Conservation (phyloP, 495 filamentous ascomycete genomes). For the Cudoniella acicularis region DNA sequence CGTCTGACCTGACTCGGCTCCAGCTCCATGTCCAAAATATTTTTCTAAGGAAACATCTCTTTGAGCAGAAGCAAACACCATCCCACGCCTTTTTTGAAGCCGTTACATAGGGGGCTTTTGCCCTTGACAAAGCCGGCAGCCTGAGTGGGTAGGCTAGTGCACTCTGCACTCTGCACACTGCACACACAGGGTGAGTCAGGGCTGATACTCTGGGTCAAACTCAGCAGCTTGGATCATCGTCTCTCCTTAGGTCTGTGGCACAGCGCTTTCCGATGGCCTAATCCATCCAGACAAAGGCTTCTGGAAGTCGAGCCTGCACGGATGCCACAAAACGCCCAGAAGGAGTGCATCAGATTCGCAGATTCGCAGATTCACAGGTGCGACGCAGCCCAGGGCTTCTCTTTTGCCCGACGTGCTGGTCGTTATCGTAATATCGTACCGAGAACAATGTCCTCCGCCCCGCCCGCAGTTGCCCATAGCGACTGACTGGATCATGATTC, state of each 20-base stretch:
- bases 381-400: neutral
- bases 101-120: neutral
- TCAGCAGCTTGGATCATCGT: constrained; percentile 11
- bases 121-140: neutral
- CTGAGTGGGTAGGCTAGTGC: neutral
- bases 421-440: too few species aligned
- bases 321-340: neutral
- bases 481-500: neutral
- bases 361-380: neutral
- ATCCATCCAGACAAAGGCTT: neutral
- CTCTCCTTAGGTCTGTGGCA: constrained; percentile 10
- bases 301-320: neutral
- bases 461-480: neutral
- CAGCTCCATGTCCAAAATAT: neutral
- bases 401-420: neutral
- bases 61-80: constrained; percentile 12
- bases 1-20: constrained; percentile 7
- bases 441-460: neutral
- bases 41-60: constrained; percentile 1
- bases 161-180: too few species aligned
- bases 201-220: constrained; percentile 12
- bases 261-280: neutral
- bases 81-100: neutral
- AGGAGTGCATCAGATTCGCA: neutral
- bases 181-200: constrained; percentile 11